phyloP scores from a whole-genome alignment of 2,329 filamentous ascomycete species.

The Xylariomycetidae sp. region DNA sequence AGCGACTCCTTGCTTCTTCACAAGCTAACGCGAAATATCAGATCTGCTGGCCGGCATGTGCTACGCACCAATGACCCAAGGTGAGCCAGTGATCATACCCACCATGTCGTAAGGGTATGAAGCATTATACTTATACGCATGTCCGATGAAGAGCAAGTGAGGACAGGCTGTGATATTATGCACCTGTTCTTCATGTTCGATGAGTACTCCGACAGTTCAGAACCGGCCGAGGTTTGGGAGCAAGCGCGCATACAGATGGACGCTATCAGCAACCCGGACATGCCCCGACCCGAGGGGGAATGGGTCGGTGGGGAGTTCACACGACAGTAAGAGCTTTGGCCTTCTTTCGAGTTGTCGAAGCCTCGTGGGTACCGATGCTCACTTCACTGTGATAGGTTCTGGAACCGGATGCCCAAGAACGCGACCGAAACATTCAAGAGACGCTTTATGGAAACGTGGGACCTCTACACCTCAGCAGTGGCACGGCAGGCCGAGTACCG shows the following conservation, averaged over 20 bases:
- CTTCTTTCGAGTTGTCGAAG: not conserved
- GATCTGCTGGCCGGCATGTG: constrained; percentile 10
- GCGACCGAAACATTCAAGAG: constrained; percentile 12
- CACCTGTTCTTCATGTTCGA: constrained; percentile 16
- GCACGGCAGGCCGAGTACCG: constrained; percentile 19
- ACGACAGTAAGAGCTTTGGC: constrained; percentile 15
- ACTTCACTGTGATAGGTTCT: constrained; percentile 16
- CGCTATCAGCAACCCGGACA: constrained; percentile 8
- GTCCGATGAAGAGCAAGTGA: constrained; percentile 10
- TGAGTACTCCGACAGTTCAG: constrained; percentile 12
- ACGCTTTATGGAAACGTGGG: constrained; percentile 18
- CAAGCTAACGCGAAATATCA: not conserved
- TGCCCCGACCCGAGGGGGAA: constrained; percentile 6
- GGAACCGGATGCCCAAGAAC: constrained; percentile 12
- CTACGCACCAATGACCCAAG: constrained; percentile 5
- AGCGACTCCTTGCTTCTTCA: not conserved
- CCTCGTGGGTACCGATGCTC: not conserved
- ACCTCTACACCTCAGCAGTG: constrained; percentile 17
- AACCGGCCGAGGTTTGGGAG: constrained; percentile 6
- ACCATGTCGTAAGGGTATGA: not conserved
- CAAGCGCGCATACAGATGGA: constrained; percentile 10
- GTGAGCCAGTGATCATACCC: not conserved
- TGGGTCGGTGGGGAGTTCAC: constrained; percentile 13
- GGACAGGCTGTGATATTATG: constrained; percentile 13
- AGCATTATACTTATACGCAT: not conserved